Conservation (phyloP, 768 basidiomycete species). For the Mycena rebaudengoi region DNA sequence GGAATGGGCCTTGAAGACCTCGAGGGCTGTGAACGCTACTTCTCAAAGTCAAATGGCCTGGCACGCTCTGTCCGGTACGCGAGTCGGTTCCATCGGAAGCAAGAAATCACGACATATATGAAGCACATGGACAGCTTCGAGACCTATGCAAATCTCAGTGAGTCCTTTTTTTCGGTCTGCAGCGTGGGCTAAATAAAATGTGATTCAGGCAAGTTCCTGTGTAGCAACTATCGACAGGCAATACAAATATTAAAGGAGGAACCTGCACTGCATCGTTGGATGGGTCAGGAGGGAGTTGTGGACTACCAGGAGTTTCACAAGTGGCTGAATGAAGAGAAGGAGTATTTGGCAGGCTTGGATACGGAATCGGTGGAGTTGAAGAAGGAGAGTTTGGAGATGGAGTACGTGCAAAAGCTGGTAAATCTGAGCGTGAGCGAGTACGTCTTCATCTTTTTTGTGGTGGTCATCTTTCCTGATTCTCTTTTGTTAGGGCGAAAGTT, state of each 20-base stretch:
- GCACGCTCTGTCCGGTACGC: background rate
- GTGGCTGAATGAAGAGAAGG: constrained; percentile 15
- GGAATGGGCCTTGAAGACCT: too few relatives aligned
- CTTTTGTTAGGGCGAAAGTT: background rate
- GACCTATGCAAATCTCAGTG: constrained; percentile 1
- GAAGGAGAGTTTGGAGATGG: background rate
- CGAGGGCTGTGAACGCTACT: background rate
- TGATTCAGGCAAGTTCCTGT: constrained; percentile 19
- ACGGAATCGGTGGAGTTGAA: background rate
- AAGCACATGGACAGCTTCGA: background rate
- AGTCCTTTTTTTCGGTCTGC: background rate
- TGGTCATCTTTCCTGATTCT: background rate
- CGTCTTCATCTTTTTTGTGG: background rate
- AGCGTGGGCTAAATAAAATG: too few relatives aligned
- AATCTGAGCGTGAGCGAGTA: background rate
- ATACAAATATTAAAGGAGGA: background rate
- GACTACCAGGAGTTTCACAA: background rate
- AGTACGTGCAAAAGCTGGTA: background rate
- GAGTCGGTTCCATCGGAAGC: background rate
- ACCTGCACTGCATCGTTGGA: background rate
- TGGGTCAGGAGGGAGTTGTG: constrained; percentile 12
- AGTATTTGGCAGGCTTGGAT: background rate
- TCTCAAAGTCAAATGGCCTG: background rate
- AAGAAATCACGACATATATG: background rate
- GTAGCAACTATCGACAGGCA: constrained; percentile 32